Conservation (phyloP, 257 asterid genomes). For the Dorcoceras hygrometricum region DNA sequence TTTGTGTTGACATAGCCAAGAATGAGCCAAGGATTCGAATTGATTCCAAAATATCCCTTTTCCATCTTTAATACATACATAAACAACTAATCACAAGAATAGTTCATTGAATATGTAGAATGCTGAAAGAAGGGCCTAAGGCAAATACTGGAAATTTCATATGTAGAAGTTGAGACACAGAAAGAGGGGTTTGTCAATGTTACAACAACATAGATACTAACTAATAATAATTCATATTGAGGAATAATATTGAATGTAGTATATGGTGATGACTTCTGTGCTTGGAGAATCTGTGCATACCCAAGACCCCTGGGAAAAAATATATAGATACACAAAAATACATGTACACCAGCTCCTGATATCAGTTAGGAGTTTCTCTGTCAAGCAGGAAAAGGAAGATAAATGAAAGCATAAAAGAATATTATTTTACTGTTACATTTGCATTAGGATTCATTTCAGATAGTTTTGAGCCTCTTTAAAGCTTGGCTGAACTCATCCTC, state of each 20-base stretch:
- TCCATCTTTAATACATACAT: neutral
- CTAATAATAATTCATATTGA: conserved; percentile 26
- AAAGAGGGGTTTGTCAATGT: conserved; percentile 36
- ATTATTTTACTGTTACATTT: conserved; percentile 35
- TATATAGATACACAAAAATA: conserved; percentile 29
- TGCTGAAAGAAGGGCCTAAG: neutral
- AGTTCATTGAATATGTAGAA: neutral
- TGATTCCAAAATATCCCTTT: neutral
- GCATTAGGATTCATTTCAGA: conserved; percentile 41
- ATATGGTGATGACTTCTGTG: conserved; percentile 19
- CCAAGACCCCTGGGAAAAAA: conserved; percentile 27
- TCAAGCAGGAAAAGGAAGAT: conserved; percentile 27
- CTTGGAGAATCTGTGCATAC: conserved; percentile 44
- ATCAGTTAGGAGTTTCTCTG: conserved; percentile 33
- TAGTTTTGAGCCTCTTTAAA: conserved; percentile 63
- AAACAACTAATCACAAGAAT: neutral
- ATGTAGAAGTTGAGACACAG: conserved; percentile 18
- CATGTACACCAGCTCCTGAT: conserved; percentile 58
- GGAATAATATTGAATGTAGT: conserved; percentile 24
- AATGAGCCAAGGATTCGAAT: neutral
- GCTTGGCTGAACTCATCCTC: conserved; percentile 55
- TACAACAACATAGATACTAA: conserved; percentile 25
- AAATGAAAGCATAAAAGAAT: conserved; percentile 47
- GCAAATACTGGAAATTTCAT: neutral
- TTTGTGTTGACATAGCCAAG: no score